A percentile compares a stretch with the other conserved stretches of the same genome.
phyloP scores from a whole-genome alignment of 108 stramenopile species.

The Mayamaea pseudoterrestris region DNA sequence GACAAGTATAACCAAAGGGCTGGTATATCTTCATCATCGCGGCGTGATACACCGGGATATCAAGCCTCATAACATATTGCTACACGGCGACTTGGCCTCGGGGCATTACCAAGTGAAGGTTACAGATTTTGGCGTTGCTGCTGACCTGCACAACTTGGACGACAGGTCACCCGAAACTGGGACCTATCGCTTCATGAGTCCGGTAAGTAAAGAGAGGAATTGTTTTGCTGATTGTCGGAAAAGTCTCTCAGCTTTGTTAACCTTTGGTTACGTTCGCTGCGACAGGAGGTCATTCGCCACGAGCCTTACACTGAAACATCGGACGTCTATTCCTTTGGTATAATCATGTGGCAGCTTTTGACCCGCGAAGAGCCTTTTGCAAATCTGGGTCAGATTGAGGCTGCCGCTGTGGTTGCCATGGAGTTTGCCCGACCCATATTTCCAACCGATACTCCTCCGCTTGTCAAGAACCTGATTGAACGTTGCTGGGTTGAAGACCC shows the following conservation, averaged over 20 bases:
- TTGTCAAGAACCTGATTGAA: constrained; percentile 28
- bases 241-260: too few relatives aligned
- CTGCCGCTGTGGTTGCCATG: constrained; percentile 47
- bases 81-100: constrained; percentile 29
- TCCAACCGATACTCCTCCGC: constrained; percentile 24
- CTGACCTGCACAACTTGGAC: constrained; percentile 6
- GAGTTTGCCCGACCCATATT: constrained; percentile 39
- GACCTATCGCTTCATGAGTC: constrained; percentile 52
- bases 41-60: constrained; percentile 49
- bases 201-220: too few relatives aligned
- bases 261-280: too few relatives aligned
- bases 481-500: constrained; percentile 46
- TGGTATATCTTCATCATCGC: constrained; percentile 47
- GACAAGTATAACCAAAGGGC: constrained; percentile 36
- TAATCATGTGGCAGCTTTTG: constrained; percentile 61
- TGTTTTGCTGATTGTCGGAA: too few relatives aligned
- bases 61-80: constrained; percentile 46
- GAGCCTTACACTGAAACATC: constrained; percentile 44
- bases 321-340: constrained; percentile 58
- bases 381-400: constrained; percentile 36
- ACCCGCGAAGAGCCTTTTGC: constrained; percentile 52
- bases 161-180: constrained; percentile 45
- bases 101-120: constrained; percentile 49
- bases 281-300: constrained; percentile 60
- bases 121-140: constrained; percentile 62